Conservation (phyloP, 306 rosid genomes). For the Hippophae rhamnoides region DNA sequence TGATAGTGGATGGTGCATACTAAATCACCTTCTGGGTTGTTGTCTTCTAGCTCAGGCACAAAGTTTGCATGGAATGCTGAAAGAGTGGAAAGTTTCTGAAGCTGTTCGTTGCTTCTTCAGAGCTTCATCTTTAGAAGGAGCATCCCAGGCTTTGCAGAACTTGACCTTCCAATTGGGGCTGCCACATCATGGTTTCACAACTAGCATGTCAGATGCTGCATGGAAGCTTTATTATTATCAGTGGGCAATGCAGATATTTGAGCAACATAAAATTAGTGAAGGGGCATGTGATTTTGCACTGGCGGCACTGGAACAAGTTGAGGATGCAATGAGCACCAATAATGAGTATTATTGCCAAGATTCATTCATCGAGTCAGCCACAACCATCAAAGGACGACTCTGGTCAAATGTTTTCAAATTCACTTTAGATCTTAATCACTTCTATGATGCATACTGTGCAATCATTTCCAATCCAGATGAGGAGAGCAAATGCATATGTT, state of each 20-base stretch:
- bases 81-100: conserved; percentile 68
- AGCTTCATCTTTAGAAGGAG: conserved; percentile 72
- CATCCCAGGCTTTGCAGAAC: conserved; percentile 73
- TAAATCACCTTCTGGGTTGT: conserved; percentile 88
- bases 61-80: conserved; percentile 48
- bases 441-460: conserved; percentile 85
- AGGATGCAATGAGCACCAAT: conserved; percentile 45
- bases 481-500: conserved; percentile 82
- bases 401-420: conserved; percentile 95
- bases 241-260: conserved; percentile 91
- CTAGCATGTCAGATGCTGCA: conserved; percentile 39
- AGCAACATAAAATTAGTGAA: conserved; percentile 68
- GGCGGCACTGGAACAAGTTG: conserved; percentile 96
- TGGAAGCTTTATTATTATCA: conserved; percentile 88
- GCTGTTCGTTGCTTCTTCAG: conserved; percentile 89
- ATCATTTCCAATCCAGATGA: conserved; percentile 92
- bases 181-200: conserved; percentile 42
- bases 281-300: conserved; percentile 96
- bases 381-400: conserved; percentile 67
- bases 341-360: conserved; percentile 26
- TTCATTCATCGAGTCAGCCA: conserved; percentile 46
- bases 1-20: conserved; percentile 81
- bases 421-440: conserved; percentile 67
- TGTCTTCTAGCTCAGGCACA: conserved; percentile 81
- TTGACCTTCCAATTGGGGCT: conserved; percentile 52